A percentile compares a stretch with the other conserved stretches of the same genome.
Evolutionary conservation across 106 monocot species (phyloP).

Genomic region (Dioscorea zingiberensis): DNA sequence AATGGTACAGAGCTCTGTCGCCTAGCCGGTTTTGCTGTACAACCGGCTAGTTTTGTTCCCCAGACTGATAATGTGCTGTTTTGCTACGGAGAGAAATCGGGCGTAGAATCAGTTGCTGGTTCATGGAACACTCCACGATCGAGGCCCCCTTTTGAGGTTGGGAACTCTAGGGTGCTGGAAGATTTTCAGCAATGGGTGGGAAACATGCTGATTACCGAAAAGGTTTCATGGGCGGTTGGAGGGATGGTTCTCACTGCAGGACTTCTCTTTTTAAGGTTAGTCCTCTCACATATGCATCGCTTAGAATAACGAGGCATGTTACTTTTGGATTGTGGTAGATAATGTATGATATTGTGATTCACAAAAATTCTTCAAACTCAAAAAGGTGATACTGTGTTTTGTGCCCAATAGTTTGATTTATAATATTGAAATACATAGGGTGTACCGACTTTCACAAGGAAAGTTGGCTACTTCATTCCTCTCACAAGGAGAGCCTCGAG

Average conservation of each 20-base stretch:
- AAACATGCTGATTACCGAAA: slow-evolving; percentile 36
- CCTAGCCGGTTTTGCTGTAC: slow-evolving; percentile 77
- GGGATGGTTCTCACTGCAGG: slow-evolving; percentile 90
- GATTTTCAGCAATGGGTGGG: slow-evolving; percentile 55
- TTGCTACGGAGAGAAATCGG: slow-evolving; percentile 87
- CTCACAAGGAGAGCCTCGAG: too few species aligned
- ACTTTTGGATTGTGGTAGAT: too few species aligned
- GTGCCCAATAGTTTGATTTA: too few species aligned
- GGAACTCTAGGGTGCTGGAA: slow-evolving; percentile 17
- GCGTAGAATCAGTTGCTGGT: slow-evolving; percentile 51
- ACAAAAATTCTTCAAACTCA: too few species aligned
- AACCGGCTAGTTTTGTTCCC: slow-evolving; percentile 11
- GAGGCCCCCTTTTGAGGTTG: slow-evolving; percentile 8
- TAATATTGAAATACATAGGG: too few species aligned
- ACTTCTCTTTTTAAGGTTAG: slow-evolving; percentile 64
- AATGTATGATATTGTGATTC: too few species aligned
- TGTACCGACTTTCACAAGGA: too few species aligned
- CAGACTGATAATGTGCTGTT: slow-evolving; percentile 33
- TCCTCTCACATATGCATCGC: neutral
- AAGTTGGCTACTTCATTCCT: too few species aligned
- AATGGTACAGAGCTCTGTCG: slow-evolving; percentile 93
- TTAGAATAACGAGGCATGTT: too few species aligned
- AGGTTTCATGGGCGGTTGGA: slow-evolving; percentile 80
- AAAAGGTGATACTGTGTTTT: too few species aligned
- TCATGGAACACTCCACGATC: slow-evolving; percentile 54